Conservation (phyloP, 1,284 basidiomycete species). For the Microstroma glucosiphilum region DNA sequence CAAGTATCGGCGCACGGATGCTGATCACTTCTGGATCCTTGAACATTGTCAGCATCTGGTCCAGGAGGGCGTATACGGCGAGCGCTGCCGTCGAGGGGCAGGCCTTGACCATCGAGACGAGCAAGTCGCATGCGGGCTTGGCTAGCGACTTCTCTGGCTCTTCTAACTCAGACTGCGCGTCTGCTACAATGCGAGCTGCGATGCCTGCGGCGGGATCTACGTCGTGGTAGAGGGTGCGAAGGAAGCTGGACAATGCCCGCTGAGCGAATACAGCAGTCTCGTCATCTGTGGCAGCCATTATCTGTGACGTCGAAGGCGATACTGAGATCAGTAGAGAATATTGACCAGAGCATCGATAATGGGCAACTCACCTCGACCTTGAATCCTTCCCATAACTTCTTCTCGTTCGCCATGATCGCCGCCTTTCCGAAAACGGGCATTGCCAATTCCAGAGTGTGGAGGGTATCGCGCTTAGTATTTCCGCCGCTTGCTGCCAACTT, state of each 20-base stretch:
- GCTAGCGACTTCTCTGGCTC: constrained; percentile 42
- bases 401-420: constrained; percentile 31
- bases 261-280: constrained; percentile 31
- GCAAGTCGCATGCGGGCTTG: constrained; percentile 27
- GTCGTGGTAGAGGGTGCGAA: constrained; percentile 37
- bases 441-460: constrained; percentile 34
- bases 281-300: constrained; percentile 48
- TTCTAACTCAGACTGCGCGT: constrained; percentile 32
- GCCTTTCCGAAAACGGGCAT: constrained; percentile 46
- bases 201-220: constrained; percentile 32
- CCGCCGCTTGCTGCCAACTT: constrained; percentile 81
- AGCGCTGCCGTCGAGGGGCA: constrained; percentile 24
- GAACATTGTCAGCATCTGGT: constrained; percentile 61
- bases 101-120: constrained; percentile 31
- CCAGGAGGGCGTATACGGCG: constrained; percentile 30
- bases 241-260: constrained; percentile 30
- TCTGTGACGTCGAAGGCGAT: not conserved
- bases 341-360: not conserved
- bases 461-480: constrained; percentile 61
- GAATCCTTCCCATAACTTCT: constrained; percentile 38
- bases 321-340: not conserved
- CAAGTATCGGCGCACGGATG: constrained; percentile 66
- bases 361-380: constrained; percentile 27
- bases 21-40: constrained; percentile 68
- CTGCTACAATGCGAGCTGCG: constrained; percentile 37